Percentiles rank a stretch among this genome's conserved stretches.
These are phyloP conservation scores for Pyricularia grisea DNA, from an alignment of 2,329 filamentous ascomycete species.

Conservation along the genomic window DNA sequence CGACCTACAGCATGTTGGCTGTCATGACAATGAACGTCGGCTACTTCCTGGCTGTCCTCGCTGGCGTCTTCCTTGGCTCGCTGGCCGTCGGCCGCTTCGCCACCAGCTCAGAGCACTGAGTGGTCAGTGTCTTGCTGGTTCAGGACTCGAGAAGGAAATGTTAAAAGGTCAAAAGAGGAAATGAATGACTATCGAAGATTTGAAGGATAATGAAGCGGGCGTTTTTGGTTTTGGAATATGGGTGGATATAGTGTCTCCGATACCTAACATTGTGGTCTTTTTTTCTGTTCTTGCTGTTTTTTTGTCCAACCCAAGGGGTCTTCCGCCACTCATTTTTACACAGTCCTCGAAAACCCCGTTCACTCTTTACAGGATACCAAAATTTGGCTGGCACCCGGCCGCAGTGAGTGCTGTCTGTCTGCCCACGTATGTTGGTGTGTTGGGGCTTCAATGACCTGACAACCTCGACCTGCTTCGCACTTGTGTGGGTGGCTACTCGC, in stretches of 20 bases:
- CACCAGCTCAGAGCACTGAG: constrained; percentile 37
- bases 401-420: background rate
- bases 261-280: background rate
- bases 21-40: constrained; percentile 81
- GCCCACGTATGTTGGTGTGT: background rate
- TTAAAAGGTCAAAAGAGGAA: background rate
- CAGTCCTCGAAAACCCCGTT: background rate
- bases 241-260: background rate
- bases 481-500: background rate
- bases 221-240: background rate
- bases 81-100: constrained; percentile 66
- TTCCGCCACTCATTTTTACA: background rate
- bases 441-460: background rate
- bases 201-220: background rate
- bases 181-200: background rate
- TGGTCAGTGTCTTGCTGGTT: constrained; percentile 3
- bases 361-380: background rate
- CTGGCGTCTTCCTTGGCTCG: constrained; percentile 76
- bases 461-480: background rate
- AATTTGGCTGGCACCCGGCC: background rate
- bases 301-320: background rate
- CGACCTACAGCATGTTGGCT: constrained; percentile 64
- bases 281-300: background rate
- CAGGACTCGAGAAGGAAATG: background rate
- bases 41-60: constrained; percentile 67